Evolutionary conservation across 768 basidiomycete genomes (phyloP), one percentile per base, ranked within the genome.

Genomic region (Boletus vermiculosoides): DNA sequence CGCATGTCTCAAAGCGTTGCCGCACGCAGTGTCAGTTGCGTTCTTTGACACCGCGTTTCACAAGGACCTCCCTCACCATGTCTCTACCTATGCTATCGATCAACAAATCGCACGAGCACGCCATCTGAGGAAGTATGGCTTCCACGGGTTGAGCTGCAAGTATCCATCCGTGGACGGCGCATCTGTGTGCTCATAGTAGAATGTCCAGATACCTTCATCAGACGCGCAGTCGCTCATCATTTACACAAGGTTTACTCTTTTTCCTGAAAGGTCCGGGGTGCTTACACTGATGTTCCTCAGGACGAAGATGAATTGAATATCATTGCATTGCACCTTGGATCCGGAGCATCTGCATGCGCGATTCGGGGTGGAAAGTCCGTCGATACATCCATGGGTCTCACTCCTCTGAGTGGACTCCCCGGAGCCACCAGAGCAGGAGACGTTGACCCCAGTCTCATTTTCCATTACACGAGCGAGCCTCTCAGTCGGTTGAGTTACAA

Each of bases 31-130:
- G 31, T 90, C 89, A 0, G 80, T 95, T 49, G 89, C 93, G 0
- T 90, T 88, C 66, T 97, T 96, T 67, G 94, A 97, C 71, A 91
- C 92, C 0, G 80, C 90, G 5, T 93, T 93, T 73, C 91, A 96
- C 71, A 79, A 78, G 46, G 80, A 88, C 11, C 81, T 98, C 16
- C 91, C 92, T 0, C 63, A 73, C 5, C 86, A 93, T 65, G 84
- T 94, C 52, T 82, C 88, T 39, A 88, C 83, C 50, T 95, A 94
- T 66, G 84, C 92, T 0, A 86, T 96, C 51, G 75, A 87, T 59
- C 87, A 82, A 62, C 66, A 74, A 10, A 73, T 88, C 44, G 83
- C 88, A 0, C 76, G 76, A 39, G 73, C 82, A 44, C 83, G 84
- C 45, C 88, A 89, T 1, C 77, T 96, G 45, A 84, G 84, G 68